Base-by-base conservation (phyloP, 1,284 basidiomycete genomes). In the Microbotryum scabiosae region DNA sequence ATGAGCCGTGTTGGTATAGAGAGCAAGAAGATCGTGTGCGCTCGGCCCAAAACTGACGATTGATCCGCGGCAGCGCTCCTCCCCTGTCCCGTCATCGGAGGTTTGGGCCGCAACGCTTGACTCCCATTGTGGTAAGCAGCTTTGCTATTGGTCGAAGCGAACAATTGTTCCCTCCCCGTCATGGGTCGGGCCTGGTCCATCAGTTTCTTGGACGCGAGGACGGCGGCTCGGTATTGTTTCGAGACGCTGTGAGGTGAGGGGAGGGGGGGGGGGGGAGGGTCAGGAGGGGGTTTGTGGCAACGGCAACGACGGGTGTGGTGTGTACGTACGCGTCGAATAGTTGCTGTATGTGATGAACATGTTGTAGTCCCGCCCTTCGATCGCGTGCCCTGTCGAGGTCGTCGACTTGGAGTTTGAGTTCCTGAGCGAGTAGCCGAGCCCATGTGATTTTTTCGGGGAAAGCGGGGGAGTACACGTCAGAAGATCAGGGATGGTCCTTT, bases 391-490 rank as follows among this genome's bases (percentile, higher is more conserved):
- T 52, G 10, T 59, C 57, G 25, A 68, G 58, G 56, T 68, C 66
- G 23, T 68, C 66, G 12, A 60, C 64, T 21, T 68, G 64, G 23
- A 66, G 56, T 48, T 66, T 68, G 52, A 68, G 51, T 46, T 68
- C 64, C 64, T 66, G 50, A 21, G 48, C 30, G 1, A 16, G 16
- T 18, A 32, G 23, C n/a, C 6, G 10, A 5, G 5, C 5, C 10
- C 30, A 32, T 32, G 10, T 32, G 5, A 32, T 32, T 32, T 32
- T 32, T 32, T 32, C 10, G n/a, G n/a, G n/a, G n/a, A n/a, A n/a
- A n/a, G n/a, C n/a, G n/a, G n/a, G n/a, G n/a, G n/a, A n/a, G n/a
- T n/a, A n/a, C n/a, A n/a, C n/a, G n/a, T n/a, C n/a, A n/a, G n/a
- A n/a, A n/a, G n/a, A n/a, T n/a, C n/a, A n/a, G n/a, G n/a, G n/a